A percentile compares a stretch with the other conserved stretches of the same genome.
Evolutionary conservation across 1,284 basidiomycete species (phyloP).

Genomic region (Ganoderma sinense): DNA sequence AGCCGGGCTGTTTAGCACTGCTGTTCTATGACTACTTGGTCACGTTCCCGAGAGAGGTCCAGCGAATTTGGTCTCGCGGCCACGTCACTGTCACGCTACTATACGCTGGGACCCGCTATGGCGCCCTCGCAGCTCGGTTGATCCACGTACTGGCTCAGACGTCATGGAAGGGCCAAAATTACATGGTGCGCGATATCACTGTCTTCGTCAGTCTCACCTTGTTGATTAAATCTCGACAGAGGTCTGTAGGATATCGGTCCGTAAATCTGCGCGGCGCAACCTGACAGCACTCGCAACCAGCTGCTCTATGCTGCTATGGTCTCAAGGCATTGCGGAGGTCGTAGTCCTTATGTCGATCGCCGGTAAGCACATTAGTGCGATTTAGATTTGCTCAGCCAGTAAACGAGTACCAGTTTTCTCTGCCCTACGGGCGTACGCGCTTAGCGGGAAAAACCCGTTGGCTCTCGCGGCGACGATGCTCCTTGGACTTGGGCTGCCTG

Average conservation of each 20-base stretch:
- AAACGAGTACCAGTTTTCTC: constrained; percentile 8
- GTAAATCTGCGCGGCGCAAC: background rate
- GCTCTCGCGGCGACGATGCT: background rate
- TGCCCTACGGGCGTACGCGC: constrained; percentile 15
- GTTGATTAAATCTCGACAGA: background rate
- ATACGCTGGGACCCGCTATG: constrained; percentile 13
- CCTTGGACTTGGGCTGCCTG: background rate
- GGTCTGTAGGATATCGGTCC: background rate
- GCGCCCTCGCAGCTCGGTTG: constrained; percentile 8
- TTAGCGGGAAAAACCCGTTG: constrained; percentile 16
- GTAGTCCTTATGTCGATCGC: constrained; percentile 6
- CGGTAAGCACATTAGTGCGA: background rate
- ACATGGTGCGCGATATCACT: background rate
- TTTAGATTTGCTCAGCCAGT: no score
- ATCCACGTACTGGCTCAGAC: constrained; percentile 1
- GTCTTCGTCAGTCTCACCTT: background rate
- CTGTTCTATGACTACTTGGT: constrained; percentile 16
- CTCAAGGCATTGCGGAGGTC: background rate
- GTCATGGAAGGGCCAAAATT: background rate
- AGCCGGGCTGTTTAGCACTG: constrained; percentile 1
- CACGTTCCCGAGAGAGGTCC: constrained; percentile 5
- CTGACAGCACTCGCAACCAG: background rate
- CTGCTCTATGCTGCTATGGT: background rate
- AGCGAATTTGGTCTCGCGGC: constrained; percentile 10
- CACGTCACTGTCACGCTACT: constrained; percentile 1